These are phyloP conservation scores for Kuraishia hungarica DNA, from an alignment of 805 yeast species.

Conservation along the genomic window DNA sequence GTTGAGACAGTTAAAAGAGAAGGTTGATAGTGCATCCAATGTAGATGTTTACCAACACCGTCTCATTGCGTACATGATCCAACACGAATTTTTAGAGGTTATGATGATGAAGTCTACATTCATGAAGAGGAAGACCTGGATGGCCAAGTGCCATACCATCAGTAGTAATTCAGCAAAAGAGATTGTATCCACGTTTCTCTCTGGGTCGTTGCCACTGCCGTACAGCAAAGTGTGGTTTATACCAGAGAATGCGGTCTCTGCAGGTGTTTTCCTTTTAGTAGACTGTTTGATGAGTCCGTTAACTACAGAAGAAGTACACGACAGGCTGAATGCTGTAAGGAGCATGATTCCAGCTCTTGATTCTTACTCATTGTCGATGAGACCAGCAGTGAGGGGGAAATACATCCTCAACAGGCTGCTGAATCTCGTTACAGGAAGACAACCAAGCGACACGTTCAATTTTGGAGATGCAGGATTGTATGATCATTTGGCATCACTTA, in stretches of 20 bases:
- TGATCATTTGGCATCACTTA: not conserved
- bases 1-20: conserved; percentile 5
- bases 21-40: not conserved
- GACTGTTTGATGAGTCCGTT: conserved; percentile 12
- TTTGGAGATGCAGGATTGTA: conserved; percentile 1
- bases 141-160: conserved; percentile 9
- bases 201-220: conserved; percentile 8
- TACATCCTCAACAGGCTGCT: conserved; percentile 18
- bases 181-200: conserved; percentile 10
- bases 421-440: conserved; percentile 6
- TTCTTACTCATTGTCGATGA: conserved; percentile 14
- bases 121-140: conserved; percentile 17
- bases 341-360: conserved; percentile 10
- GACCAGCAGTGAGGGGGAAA: conserved; percentile 21
- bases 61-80: conserved; percentile 9
- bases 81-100: conserved; percentile 18
- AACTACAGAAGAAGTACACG: not conserved
- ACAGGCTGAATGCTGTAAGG: not conserved
- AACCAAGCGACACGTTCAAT: not conserved
- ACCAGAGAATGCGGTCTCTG: conserved; percentile 16
- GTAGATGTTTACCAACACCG: conserved; percentile 6
- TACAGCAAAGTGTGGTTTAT: conserved; percentile 16
- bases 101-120: conserved; percentile 20
- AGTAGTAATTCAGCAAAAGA: conserved; percentile 15
- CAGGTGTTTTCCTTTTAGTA: conserved; percentile 19